Evolutionary conservation across 2,329 filamentous ascomycete genomes (phyloP), one percentile per base, ranked within the genome.

Genomic region (Cladorrhinum sp.): DNA sequence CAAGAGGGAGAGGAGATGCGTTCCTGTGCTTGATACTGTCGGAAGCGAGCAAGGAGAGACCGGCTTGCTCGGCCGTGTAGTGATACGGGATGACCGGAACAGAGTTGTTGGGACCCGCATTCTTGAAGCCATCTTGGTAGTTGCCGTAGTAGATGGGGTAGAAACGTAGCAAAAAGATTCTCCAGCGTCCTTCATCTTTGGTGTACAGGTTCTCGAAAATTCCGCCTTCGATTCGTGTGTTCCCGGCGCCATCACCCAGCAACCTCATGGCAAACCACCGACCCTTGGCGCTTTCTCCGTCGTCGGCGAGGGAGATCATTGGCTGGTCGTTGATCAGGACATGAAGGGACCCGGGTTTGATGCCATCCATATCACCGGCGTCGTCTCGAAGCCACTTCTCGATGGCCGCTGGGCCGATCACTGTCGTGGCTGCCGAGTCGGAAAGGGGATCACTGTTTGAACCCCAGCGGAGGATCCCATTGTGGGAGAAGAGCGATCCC

Each of bases 1-100:
- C 60, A 1, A 57, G 7, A 2, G 50, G 29, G 7, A 62, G 45
- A 18, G 45, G 29, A 12, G 58, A 41, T n/a, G 48, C 12, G 16
- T 22, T 27, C 22, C 25, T 6, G n/a, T 4, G 8, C 22, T 49
- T 9, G 13, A 38, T 18, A 9, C 12, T 25, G 18, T 54, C 51
- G 2, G 55, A 18, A 5, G 36, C 27, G 18, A 62, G 38, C 24
- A 65, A 59, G 8, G 62, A 57, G 2, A 56, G 32, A 1, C 64
- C 64, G 22, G 64, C 58, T 2, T 53, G 32, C 16, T 65, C 64
- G 5, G 62, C 51, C 1, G 64, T 63, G 49, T 59, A 66, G 53
- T 66, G 64, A 24, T 65, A 66, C 2, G 64, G 61, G 12, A 66
- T 52, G 18, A 66, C 51, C 4, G 64, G 64, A 20, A 66, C 55